Base-by-base conservation (phyloP, 768 basidiomycete genomes). In the Mycena leptocephala region DNA sequence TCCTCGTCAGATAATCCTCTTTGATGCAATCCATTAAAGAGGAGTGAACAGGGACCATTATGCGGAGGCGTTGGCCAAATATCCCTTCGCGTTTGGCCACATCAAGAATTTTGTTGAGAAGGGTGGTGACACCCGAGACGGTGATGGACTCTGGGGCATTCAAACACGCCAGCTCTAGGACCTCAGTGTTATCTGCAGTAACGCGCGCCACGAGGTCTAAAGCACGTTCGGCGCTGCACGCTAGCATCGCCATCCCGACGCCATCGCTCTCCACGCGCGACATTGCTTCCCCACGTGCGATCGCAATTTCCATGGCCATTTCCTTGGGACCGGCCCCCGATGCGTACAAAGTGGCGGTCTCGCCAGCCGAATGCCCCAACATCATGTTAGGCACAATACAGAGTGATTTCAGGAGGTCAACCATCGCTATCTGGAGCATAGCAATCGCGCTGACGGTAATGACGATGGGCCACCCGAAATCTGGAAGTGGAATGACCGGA, bases 341-440 rank as follows among this genome's bases (percentile, higher is more conserved):
- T 0, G 84, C 82, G 58, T 84, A 84, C 32, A 86, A 56, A 0
- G 84, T 24, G 3, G 82, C 80, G 0, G 85, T 84, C 70, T 86
- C 85, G 5, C 85, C 85, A 4, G 84, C 83, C 14, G 85, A 85
- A 74, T 85, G 84, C 3, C 85, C 85, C 26, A 85, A 30, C 28
- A 85, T 70, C 1, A 76, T 70, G 43, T 83, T 78, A 0, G 85
- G 83, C 6, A 55, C 58, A 55, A 85, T 41, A 11, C 81, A 81
- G 16, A 82, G 32, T 30, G 76, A 72, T 4, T 43, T 63, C 0
- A 85, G 72, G 9, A 81, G 70, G 62, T 86, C 67, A 28, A 69
- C 37, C n/a, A 69, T 13, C 8, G 67, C 67, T 5, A 86, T 81
- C 66, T 86, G 85, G 35, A 85, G 58, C 69, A 86, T 83, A 0